Conservation (phyloP, 139 green algal genomes). For the Marvania coccoides region DNA sequence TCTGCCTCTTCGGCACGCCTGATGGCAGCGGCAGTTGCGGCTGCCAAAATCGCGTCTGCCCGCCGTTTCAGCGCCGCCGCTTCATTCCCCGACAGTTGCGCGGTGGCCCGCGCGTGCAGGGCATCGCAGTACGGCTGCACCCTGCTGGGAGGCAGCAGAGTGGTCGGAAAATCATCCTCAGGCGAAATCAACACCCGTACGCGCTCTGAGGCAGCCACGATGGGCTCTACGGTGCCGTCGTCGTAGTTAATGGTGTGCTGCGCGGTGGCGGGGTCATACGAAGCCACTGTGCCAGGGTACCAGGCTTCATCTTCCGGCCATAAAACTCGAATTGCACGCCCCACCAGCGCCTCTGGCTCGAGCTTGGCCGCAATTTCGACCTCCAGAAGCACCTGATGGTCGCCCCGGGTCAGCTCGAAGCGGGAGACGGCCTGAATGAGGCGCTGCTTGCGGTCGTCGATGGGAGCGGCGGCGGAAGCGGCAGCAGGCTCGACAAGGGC, state of each 20-base stretch:
- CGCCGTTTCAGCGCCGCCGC: not conserved
- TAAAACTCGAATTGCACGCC: conserved; percentile 39
- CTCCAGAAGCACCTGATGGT: conserved; percentile 19
- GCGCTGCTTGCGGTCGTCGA: not conserved
- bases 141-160: not conserved
- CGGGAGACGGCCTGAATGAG: not conserved
- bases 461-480: no score
- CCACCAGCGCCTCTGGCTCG: conserved; percentile 29
- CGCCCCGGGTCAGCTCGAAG: not conserved
- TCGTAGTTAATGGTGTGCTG: conserved; percentile 25
- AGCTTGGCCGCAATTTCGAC: conserved; percentile 31
- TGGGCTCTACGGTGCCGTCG: no score
- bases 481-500: no score
- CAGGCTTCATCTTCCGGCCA: conserved; percentile 60
- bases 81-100: not conserved
- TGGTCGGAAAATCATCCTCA: conserved; percentile 27
- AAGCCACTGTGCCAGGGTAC: conserved; percentile 40
- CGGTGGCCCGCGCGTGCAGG: not conserved
- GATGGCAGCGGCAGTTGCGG: conserved; percentile 1
- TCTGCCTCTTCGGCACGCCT: not conserved
- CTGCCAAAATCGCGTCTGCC: not conserved
- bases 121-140: not conserved
- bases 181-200: conserved; percentile 38
- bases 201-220: conserved; percentile 40
- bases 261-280: conserved; percentile 20